Base-by-base conservation (phyloP, 257 asterid species). In the Jacaranda mimosifolia region DNA sequence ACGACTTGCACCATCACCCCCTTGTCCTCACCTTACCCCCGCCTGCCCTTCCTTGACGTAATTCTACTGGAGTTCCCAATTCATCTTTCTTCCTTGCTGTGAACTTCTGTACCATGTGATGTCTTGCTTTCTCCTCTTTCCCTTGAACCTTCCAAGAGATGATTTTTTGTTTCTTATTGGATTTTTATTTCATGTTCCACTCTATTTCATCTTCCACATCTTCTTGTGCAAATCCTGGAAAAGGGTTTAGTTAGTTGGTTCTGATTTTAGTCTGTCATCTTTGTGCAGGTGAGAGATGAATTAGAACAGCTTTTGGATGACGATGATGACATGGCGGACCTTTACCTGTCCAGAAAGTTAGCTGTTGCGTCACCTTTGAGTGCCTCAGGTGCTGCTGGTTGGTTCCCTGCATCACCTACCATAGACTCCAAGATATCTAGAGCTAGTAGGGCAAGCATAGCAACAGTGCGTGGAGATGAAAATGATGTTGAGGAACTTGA, bases 271-370 rank as follows among this genome's bases (percentile, higher is more conserved):
- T 53, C 73, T 51, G 6, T 51, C 65, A 64, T 73, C 71, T 67
- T 73, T 35, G 55, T 80, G 79, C 87, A 92, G 97, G 94, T 92
- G 73, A 84, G 94, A 72, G 97, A 92, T 80, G 97, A 92, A 87
- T 92, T 92, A 65, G 97, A 92, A 81, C 96, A 89, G 84, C 92
- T 92, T 70, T 82, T 92, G 90, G 97, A 89, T 48, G 96, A 92
- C n/a, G 97, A 92, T 53, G 97, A 90, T 80, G 96, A 92, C 80
- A 92, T 92, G 97, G 94, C 93, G 5, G 94, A 92, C 82, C 94
- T 92, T 72, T 90, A 90, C 85, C 84, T 92, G 82, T 85, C 97
- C 7, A 87, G 97, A 81, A 90, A 92, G 79, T 63, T 82, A 59
- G 85, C 84, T 39, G 85, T 86, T 62, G 77, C 89, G 52, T 84